Conservation (phyloP, 208 protist species). For the Leishmania turanica region DNA sequence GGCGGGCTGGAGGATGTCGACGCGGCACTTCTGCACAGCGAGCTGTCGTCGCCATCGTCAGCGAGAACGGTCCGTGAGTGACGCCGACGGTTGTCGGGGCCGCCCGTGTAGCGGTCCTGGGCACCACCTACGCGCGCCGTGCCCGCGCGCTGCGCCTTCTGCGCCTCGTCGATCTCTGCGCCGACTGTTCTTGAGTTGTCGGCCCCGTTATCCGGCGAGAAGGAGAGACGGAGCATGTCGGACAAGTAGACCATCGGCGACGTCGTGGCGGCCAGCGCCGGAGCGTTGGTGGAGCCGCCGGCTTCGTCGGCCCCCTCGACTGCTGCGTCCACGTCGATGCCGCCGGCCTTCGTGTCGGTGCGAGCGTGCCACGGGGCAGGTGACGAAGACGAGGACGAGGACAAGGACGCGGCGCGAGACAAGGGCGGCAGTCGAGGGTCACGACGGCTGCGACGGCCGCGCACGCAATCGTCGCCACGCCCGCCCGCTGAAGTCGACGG, state of each 20-base stretch:
- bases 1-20: conserved; percentile 31
- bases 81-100: neutral
- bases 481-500: neutral
- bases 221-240: conserved; percentile 27
- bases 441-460: neutral
- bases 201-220: conserved; percentile 9
- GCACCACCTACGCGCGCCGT: too few species aligned
- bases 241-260: conserved; percentile 14
- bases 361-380: neutral
- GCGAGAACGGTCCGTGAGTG: neutral
- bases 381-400: neutral
- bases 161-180: neutral
- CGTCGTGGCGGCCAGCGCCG: neutral
- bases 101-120: neutral
- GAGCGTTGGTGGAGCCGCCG: neutral
- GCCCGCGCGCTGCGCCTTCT: neutral
- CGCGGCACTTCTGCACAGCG: neutral
- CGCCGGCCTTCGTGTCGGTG: neutral
- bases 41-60: neutral
- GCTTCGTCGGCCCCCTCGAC: neutral
- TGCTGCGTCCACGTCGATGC: neutral
- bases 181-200: neutral
- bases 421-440: neutral
- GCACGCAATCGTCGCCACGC: neutral
- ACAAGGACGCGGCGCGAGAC: neutral